A percentile compares a stretch with the other conserved stretches of the same genome.
phyloP scores from a whole-genome alignment of 2,329 filamentous ascomycete genomes.

The Aspergillus sp. region DNA sequence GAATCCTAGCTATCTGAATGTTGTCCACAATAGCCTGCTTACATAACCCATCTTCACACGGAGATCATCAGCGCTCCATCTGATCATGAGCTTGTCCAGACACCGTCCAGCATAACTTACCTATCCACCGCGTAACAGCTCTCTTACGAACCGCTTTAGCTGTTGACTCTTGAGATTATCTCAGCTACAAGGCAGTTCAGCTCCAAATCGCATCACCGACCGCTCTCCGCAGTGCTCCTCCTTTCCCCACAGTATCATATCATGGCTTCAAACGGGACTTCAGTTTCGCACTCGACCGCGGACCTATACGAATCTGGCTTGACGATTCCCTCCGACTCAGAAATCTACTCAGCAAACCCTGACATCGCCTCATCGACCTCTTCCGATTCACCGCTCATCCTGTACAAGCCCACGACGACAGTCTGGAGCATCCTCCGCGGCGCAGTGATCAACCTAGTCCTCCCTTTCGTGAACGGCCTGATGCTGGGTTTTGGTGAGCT shows the following conservation, averaged over 20 bases:
- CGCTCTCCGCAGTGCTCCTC: background rate
- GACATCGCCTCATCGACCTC: constrained; percentile 40
- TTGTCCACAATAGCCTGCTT: constrained; percentile 15
- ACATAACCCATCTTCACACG: constrained; percentile 19
- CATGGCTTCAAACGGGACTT: constrained; percentile 40
- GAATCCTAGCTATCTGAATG: background rate
- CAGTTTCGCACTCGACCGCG: constrained; percentile 32
- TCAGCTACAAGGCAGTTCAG: no score
- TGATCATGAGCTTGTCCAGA: constrained; percentile 1
- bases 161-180: background rate
- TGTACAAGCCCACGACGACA: constrained; percentile 90
- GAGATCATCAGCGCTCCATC: constrained; percentile 16
- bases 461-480: constrained; percentile 96
- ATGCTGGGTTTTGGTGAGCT: constrained; percentile 98
- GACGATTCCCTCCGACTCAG: constrained; percentile 54
- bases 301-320: constrained; percentile 49
- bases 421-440: constrained; percentile 84
- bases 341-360: constrained; percentile 51
- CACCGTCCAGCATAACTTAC: constrained; percentile 1
- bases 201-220: background rate
- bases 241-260: constrained; percentile 15
- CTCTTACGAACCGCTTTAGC: background rate
- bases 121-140: background rate
- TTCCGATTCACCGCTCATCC: constrained; percentile 48
- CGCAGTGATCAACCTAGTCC: constrained; percentile 90